Percentiles rank a stretch among this genome's conserved stretches.
Conservation (phyloP, 768 basidiomycete species). For the Lyophyllum shimeji region DNA sequence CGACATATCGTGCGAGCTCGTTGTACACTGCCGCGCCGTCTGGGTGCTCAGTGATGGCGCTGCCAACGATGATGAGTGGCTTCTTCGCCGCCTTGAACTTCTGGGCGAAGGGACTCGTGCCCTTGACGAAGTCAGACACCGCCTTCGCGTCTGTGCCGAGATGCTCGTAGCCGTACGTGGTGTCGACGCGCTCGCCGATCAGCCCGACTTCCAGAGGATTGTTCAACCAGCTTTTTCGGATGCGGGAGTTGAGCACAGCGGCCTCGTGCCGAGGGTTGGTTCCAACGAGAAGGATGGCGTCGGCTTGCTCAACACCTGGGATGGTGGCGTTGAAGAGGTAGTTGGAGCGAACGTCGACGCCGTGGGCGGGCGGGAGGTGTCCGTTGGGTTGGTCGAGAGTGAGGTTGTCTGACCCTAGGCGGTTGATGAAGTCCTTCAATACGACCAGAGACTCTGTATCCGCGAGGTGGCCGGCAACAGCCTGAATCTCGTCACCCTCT, state of each 20-base stretch:
- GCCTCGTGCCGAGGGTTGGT: conserved; percentile 98
- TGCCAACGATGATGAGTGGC: conserved; percentile 92
- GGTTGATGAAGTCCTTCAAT: conserved; percentile 90
- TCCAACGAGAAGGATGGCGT: conserved; percentile 90
- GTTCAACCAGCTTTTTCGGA: conserved; percentile 93
- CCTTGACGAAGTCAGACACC: conserved; percentile 72
- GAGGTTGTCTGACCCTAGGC: conserved; percentile 93
- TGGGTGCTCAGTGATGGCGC: conserved; percentile 78
- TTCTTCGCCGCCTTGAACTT: conserved; percentile 89
- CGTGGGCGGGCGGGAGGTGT: conserved; percentile 65
- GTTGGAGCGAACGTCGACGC: conserved; percentile 91
- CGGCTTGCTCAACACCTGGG: conserved; percentile 86
- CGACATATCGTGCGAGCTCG: conserved; percentile 75
- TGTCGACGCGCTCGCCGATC: conserved; percentile 89
- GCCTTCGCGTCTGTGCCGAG: conserved; percentile 77
- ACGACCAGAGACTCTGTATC: conserved; percentile 94
- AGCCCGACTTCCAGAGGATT: conserved; percentile 83
- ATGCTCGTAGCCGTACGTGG: conserved; percentile 91
- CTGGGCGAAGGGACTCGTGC: conserved; percentile 76
- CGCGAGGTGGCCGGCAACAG: conserved; percentile 87
- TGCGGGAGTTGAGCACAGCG: conserved; percentile 94
- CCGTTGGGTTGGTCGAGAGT: conserved; percentile 75
- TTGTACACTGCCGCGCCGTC: conserved; percentile 81
- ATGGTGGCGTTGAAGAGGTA: conserved; percentile 96
- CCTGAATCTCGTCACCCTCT: conserved; percentile 90